phyloP scores from a whole-genome alignment of 768 basidiomycete species.

The Gloeophyllum trabeum region DNA sequence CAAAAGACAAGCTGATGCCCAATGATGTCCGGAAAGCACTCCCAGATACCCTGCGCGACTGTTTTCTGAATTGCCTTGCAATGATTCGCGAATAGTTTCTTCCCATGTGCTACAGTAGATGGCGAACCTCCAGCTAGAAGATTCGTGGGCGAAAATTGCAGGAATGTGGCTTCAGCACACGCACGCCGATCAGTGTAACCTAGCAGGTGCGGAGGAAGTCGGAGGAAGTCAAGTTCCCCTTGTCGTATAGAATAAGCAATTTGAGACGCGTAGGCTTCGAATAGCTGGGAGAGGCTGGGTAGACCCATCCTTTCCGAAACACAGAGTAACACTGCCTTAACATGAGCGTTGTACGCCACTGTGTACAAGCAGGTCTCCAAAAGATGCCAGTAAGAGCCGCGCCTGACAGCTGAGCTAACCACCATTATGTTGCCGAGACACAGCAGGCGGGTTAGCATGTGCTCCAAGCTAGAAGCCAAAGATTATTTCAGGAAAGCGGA shows the following conservation, averaged over 20 bases:
- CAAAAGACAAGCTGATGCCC: slow-evolving; percentile 45
- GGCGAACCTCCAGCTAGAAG: slow-evolving; percentile 30
- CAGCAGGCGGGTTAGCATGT: slow-evolving; percentile 62
- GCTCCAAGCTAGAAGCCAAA: slow-evolving; percentile 56
- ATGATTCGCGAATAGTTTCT: slow-evolving; percentile 41
- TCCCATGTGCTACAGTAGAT: slow-evolving; percentile 24
- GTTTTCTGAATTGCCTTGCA: slow-evolving; percentile 49
- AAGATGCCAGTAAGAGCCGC: slow-evolving; percentile 82
- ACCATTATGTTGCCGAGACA: slow-evolving; percentile 72
- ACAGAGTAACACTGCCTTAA: slow-evolving; percentile 42
- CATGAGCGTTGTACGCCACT: slow-evolving; percentile 24
- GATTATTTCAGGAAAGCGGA: too few relatives aligned
- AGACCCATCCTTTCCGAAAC: slow-evolving; percentile 65
- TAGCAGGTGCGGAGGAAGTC: slow-evolving; percentile 59
- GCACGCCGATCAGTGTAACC: slow-evolving; percentile 63
- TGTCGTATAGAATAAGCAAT: slow-evolving; percentile 57
- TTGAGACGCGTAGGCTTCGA: slow-evolving; percentile 69
- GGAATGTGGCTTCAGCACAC: slow-evolving; percentile 58
- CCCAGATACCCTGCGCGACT: slow-evolving; percentile 35
- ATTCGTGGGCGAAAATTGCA: slow-evolving; percentile 54
- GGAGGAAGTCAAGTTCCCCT: slow-evolving; percentile 34
- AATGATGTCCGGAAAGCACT: slow-evolving; percentile 62
- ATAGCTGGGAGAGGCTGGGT: slow-evolving; percentile 45
- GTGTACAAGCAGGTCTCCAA: slow-evolving; percentile 52
- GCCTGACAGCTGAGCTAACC: slow-evolving; percentile 61